A percentile compares a stretch with the other conserved stretches of the same genome.
phyloP scores from a whole-genome alignment of 2,329 filamentous ascomycete genomes.

The Colletotrichum sp. region DNA sequence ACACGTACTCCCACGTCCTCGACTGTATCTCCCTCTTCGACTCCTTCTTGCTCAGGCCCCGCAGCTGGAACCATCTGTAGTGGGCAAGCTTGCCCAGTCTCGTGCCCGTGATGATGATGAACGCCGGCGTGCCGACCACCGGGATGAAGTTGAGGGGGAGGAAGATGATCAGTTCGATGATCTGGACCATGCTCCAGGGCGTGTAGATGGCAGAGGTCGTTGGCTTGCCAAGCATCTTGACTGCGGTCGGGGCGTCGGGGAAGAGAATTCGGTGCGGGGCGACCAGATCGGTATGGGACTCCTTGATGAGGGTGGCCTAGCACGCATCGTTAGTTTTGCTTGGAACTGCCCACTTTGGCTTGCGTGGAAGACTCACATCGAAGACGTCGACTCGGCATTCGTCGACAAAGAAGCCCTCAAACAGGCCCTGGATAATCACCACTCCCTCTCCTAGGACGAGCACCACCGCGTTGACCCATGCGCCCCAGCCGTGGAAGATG shows the following conservation, averaged over 20 bases:
- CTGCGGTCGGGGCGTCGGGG: slow-evolving; percentile 71
- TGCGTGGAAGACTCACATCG: slow-evolving; percentile 61
- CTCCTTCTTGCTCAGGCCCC: slow-evolving; percentile 76
- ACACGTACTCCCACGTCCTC: slow-evolving; percentile 83
- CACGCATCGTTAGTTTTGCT: slow-evolving; percentile 13
- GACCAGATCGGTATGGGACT: slow-evolving; percentile 73
- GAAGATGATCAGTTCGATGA: slow-evolving; percentile 80
- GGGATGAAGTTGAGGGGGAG: slow-evolving; percentile 89
- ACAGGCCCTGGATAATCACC: slow-evolving; percentile 72
- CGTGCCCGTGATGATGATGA: slow-evolving; percentile 87
- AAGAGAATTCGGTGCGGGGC: slow-evolving; percentile 69
- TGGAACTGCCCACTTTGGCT: neutral
- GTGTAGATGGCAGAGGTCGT: slow-evolving; percentile 79
- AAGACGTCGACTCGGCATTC: slow-evolving; percentile 83
- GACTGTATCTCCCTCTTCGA: slow-evolving; percentile 71
- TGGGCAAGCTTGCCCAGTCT: slow-evolving; percentile 88
- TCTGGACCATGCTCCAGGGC: slow-evolving; percentile 91
- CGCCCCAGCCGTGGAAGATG: slow-evolving; percentile 85
- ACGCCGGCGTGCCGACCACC: slow-evolving; percentile 80
- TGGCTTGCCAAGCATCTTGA: slow-evolving; percentile 83
- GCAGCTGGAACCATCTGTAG: slow-evolving; percentile 86
- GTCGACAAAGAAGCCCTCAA: slow-evolving; percentile 83
- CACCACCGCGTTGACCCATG: slow-evolving; percentile 90
- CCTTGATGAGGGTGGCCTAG: slow-evolving; percentile 76
- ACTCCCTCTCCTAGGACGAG: slow-evolving; percentile 84